These are phyloP conservation scores for Penicillium carneum DNA, from an alignment of 2,329 filamentous ascomycete species.

Conservation along the genomic window DNA sequence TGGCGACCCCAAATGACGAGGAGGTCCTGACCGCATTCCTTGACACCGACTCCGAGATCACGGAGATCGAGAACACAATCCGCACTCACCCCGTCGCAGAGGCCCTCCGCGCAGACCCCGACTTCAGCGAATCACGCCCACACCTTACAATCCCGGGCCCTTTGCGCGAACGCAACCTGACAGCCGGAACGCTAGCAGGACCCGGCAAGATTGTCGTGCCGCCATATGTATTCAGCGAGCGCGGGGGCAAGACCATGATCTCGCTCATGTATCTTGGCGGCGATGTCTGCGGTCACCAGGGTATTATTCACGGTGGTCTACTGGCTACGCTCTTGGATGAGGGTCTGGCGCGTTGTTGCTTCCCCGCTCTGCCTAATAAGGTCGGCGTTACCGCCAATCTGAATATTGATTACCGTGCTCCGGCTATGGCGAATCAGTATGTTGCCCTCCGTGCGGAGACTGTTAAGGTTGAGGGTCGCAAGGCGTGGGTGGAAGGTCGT, in stretches of 20 bases:
- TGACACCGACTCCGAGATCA: conserved; percentile 60
- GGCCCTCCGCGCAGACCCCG: conserved; percentile 70
- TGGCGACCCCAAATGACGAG: conserved; percentile 64
- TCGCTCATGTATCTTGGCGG: conserved; percentile 78
- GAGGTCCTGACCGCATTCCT: conserved; percentile 74
- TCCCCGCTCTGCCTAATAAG: conserved; percentile 84
- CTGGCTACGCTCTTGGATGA: conserved; percentile 94
- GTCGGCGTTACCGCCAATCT: conserved; percentile 83
- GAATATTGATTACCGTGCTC: conserved; percentile 80
- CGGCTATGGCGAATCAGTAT: conserved; percentile 76
- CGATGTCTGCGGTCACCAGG: conserved; percentile 86
- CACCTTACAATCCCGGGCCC: conserved; percentile 82
- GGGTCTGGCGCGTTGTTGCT: conserved; percentile 84
- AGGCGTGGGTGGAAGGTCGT: conserved; percentile 89
- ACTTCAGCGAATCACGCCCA: conserved; percentile 78
- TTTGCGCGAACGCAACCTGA: conserved; percentile 77
- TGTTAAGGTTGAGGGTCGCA: conserved; percentile 85
- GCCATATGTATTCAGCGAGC: conserved; percentile 77
- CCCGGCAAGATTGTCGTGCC: conserved; percentile 79
- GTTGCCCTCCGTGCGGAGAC: conserved; percentile 81
- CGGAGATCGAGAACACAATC: conserved; percentile 75
- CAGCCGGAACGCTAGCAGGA: conserved; percentile 78
- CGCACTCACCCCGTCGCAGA: conserved; percentile 75
- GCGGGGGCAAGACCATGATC: conserved; percentile 72
- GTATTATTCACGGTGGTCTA: conserved; percentile 87